Base-by-base conservation (phyloP, 2,329 filamentous ascomycete genomes). In the Setomelanomma holmii region DNA sequence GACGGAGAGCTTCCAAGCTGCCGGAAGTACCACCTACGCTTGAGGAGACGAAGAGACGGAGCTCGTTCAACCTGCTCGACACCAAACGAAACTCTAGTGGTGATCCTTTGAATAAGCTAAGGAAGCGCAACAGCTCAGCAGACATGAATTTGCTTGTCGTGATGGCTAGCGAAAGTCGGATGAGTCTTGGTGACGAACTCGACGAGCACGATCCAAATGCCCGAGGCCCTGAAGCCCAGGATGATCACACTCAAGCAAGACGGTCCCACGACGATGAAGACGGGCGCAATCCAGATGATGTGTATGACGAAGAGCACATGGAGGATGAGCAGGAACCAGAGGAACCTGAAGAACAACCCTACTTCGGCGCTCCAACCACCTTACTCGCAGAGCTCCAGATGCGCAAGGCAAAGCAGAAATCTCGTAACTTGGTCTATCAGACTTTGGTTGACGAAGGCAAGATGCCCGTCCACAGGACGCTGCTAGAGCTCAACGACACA, bases 351-450 rank as follows among this genome's bases (percentile, higher is more conserved):
- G 62, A 68, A 41, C 58, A 65, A 39, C 66, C 80, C 1, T 88
- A 85, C 57, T 82, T 87, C 46, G 91, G 90, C 0, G 84, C 87
- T 4, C 95, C 95, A 0, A 96, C 92, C 1, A 99, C 95, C 0
- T 82, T 99, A 0, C 84, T 99, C 20, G 95, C 95, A 0, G 95
- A 99, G 72, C 80, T 99, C 6, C 91, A 97, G 71, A 78, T 96
- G 58, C 89, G 95, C 44, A 98, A 99, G 72, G 87, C 90, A 53
- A 90, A 96, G 63, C 88, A 96, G 66, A 93, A 91, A 73, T 81
- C 87, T 56, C 87, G 95, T 30, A 95, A 88, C 23, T 84, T 87
- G 19, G 89, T 89, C 12, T 82, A 87, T 19, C 81, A 84, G 24
- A 85, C 82, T 12, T 78, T 82, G 1, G 83, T 80, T 61, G 88